Percentiles rank a stretch among this genome's conserved stretches.
phyloP scores from a whole-genome alignment of 192 early-diverging fungal genomes.

The Pecoramyces ruminantium region DNA sequence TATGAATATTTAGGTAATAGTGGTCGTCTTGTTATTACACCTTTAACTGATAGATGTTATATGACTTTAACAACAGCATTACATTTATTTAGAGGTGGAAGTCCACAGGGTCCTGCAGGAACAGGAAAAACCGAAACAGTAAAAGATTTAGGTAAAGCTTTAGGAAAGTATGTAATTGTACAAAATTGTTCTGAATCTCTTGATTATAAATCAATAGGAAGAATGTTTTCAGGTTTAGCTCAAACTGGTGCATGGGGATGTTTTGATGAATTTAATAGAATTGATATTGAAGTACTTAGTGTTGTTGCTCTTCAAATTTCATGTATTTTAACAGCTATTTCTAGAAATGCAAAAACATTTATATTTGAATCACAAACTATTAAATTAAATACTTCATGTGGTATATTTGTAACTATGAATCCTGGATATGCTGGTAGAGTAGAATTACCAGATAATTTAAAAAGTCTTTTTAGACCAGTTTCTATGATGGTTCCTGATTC shows the following conservation, averaged over 20 bases:
- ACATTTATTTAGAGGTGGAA: neutral
- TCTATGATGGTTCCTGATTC: slow-evolving; percentile 44
- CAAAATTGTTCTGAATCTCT: neutral
- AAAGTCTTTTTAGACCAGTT: slow-evolving; percentile 36
- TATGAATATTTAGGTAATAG: neutral
- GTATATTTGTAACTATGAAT: slow-evolving; percentile 42
- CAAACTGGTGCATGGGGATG: neutral
- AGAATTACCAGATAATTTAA: slow-evolving; percentile 40
- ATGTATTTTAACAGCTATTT: neutral
- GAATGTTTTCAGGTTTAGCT: neutral
- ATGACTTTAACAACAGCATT: neutral
- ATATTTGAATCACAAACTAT: neutral
- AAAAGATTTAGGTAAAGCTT: neutral
- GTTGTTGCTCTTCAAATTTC: neutral
- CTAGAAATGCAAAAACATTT: neutral
- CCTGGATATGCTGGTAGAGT: slow-evolving; percentile 40
- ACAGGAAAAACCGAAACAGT: neutral
- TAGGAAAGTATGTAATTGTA: neutral
- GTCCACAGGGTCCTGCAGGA: neutral
- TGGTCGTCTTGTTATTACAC: neutral
- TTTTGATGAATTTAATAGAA: neutral
- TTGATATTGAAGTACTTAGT: neutral
- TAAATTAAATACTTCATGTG: slow-evolving; percentile 1
- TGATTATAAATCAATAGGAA: neutral
- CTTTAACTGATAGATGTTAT: neutral